phyloP scores from a whole-genome alignment of 345 rosid species.

The Eucalyptus cladocalyx region DNA sequence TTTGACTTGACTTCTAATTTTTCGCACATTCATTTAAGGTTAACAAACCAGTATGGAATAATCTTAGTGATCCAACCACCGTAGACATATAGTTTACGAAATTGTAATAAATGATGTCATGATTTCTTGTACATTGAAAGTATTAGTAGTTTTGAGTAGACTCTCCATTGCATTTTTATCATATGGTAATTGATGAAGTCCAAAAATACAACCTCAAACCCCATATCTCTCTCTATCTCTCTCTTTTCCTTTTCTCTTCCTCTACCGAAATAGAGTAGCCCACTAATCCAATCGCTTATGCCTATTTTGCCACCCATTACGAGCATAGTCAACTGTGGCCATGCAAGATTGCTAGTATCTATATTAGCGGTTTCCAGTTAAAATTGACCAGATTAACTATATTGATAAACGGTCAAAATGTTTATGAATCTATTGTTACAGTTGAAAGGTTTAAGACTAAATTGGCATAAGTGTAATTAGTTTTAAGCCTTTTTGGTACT shows the following conservation, averaged over 20 bases:
- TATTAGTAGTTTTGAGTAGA: background rate
- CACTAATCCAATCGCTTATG: background rate
- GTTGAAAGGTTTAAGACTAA: too few species aligned
- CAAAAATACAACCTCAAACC: background rate
- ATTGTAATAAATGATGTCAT: background rate
- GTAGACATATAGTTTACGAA: background rate
- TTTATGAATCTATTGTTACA: too few species aligned
- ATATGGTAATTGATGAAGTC: background rate
- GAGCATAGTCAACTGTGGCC: fast-evolving
- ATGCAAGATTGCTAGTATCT: fast-evolving
- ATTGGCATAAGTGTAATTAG: too few species aligned
- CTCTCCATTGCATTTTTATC: background rate
- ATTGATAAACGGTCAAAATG: fast-evolving
- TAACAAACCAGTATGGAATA: background rate
- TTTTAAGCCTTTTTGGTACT: too few species aligned
- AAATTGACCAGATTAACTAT: background rate
- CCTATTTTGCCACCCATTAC: background rate
- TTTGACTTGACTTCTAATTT: background rate
- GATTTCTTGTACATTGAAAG: background rate
- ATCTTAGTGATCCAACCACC: background rate
- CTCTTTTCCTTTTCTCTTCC: background rate
- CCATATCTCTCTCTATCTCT: background rate
- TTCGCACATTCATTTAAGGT: background rate
- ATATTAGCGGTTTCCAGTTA: fast-evolving
- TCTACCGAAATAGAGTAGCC: background rate